Evolutionary conservation across 140 eudicot species (phyloP), one percentile per base, ranked within the genome.

Genomic region (Cichorium intybus): DNA sequence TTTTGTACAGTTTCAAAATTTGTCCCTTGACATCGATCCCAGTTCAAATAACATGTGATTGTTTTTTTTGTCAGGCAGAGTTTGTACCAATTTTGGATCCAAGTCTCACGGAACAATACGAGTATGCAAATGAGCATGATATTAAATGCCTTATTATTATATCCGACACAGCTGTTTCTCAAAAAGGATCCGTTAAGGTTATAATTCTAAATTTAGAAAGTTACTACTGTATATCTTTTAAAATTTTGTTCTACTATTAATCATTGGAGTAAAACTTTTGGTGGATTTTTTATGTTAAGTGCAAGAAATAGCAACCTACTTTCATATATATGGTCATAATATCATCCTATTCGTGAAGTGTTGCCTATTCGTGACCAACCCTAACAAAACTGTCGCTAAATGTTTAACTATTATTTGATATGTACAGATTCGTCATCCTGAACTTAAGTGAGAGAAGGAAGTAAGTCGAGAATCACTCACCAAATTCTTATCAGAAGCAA

Each of bases 91-190:
- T 60, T 58, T 61, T 77, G 80, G 99, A 92, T 75, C 99, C 99
- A 43, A 92, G 96, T 74, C 84, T 83, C 33, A 92, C 87, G 6
- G 96, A 92, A 70, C 99, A 92, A 69, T 88, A 88, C 52, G 99
- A 92, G 75, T 92, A 83, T 76, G 99, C 99, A 31, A 92, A 81
- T 59, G 99, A 92, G 60, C 84, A 86, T 79, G 99, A 92, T 62
- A 88, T 92, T 72, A 89, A 84, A 77, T 92, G 89, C 34, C 93
- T 88, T 56, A 80, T 92, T 43, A 83, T 85, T 77, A 83, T 92
- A 24, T 85, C 95, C 0, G 96, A 92, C 53, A 57, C 88, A 1
- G 89, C 77, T 54, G 82, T 80, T 21, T 78, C 85, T 45, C 95
- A 80, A 73, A 75, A 75, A 48, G 95, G 78, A 59, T 85, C 88